Conservation (phyloP, 1,139 yeast genomes). For the Suhomyces yuchorum region DNA sequence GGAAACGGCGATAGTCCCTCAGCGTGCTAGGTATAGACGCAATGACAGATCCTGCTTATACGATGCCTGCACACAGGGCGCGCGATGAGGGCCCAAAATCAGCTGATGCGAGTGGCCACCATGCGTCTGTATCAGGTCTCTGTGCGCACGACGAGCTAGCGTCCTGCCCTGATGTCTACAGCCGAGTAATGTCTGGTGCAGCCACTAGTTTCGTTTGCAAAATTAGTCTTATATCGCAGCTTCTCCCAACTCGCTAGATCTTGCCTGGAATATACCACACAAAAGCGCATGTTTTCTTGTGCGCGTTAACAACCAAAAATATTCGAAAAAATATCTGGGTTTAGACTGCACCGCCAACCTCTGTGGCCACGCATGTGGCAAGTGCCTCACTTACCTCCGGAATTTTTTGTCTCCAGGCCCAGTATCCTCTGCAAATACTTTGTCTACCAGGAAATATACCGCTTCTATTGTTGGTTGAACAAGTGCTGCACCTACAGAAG, state of each 20-base stretch:
- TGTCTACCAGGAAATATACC: neutral
- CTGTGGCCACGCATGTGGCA: neutral
- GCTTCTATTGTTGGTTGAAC: neutral
- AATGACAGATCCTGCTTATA: constrained; percentile 1
- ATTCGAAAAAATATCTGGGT: neutral
- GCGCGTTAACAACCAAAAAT: neutral
- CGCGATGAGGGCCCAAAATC: neutral
- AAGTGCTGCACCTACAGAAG: neutral
- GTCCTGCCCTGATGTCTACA: neutral
- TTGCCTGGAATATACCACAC: neutral
- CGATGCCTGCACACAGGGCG: neutral
- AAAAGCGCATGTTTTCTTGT: neutral
- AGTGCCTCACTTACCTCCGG: constrained; percentile 1
- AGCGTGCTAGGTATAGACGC: neutral
- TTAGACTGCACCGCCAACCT: neutral
- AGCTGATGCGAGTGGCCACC: neutral
- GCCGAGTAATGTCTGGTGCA: neutral
- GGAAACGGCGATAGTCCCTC: neutral
- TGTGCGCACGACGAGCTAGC: neutral
- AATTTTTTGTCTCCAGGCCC: constrained; percentile 1
- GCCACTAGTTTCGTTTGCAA: neutral
- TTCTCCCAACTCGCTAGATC: neutral
- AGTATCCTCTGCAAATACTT: neutral
- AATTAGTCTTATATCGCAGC: neutral
- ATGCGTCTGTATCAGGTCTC: too few species aligned